Conservation (phyloP, 257 asterid genomes). For the Buddleja alternifolia region DNA sequence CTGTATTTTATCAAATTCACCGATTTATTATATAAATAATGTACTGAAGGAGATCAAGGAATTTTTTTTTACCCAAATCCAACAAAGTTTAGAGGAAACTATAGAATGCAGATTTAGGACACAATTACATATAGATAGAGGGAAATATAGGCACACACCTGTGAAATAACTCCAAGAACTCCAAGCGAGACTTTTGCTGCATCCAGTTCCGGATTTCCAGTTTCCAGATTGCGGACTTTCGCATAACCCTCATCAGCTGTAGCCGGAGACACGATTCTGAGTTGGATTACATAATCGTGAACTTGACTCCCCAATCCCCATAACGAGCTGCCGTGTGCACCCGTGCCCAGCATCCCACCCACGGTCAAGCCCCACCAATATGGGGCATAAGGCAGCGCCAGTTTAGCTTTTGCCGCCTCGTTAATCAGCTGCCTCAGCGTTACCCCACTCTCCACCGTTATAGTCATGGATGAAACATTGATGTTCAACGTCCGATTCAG, state of each 20-base stretch:
- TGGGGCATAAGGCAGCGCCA: constrained; percentile 66
- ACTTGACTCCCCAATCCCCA: constrained; percentile 72
- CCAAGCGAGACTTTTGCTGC: constrained; percentile 74
- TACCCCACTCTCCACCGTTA: constrained; percentile 69
- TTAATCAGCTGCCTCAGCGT: constrained; percentile 49
- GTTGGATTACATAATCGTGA: constrained; percentile 51
- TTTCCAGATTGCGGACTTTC: constrained; percentile 35
- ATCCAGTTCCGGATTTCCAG: constrained; percentile 50
- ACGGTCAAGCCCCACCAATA: constrained; percentile 83
- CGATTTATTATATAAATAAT: too few relatives aligned
- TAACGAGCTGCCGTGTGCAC: constrained; percentile 79
- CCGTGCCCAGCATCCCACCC: constrained; percentile 73
- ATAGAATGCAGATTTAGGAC: too few relatives aligned
- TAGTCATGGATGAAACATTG: constrained; percentile 37
- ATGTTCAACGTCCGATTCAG: constrained; percentile 36
- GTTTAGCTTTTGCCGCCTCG: constrained; percentile 41
- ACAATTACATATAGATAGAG: too few relatives aligned
- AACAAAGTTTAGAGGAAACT: too few relatives aligned
- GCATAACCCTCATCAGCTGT: constrained; percentile 47
- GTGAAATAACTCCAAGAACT: constrained; percentile 74
- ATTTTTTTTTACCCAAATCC: too few relatives aligned
- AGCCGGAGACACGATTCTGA: constrained; percentile 58
- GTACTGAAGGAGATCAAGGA: too few relatives aligned
- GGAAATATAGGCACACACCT: too few relatives aligned
- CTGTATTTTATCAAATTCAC: too few relatives aligned